Base-by-base conservation (phyloP, 805 yeast species). In the Saccharomycopsis babjevae region DNA sequence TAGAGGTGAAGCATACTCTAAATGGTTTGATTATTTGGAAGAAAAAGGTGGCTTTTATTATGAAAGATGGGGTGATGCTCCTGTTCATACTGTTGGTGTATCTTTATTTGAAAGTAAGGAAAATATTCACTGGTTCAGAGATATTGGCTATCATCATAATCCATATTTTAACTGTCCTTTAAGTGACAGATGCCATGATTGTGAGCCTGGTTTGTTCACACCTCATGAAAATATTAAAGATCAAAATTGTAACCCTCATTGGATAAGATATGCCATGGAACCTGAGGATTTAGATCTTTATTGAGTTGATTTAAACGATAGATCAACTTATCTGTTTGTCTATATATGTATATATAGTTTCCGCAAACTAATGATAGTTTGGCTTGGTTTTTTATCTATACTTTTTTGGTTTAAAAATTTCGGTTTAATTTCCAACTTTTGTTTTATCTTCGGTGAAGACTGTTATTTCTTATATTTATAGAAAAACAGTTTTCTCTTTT, bases 11-110 rank as follows among this genome's bases (percentile, higher is more conserved):
- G 82, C 90, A 0, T 90, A 89, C 68, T 74, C 77, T 43, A 72
- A 73, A 13, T 89, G 87, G 83, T 82, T 85, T 67, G 74, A 85
- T 38, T 73, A 76, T 67, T 73, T 90, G 46, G 96, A 89, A 61
- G 63, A 76, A 3, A 72, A 84, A 0, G 94, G 96, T 20, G 93
- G 93, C 3, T 89, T 89, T 68, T 90, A 88, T 71, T 90, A 90
- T 68, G 97, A 91, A 71, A 74, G 96, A 61, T 89, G 96, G 96
- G 96, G 96, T 2, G 97, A 89, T 74, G 96, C 96, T 0, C 96
- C 96, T 0, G 94, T 89, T 1, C 94, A 89, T 70, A 83, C 91
- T 2, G 68, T 90, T 54, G 96, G 93, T 0, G 72, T 89, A 40
- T 81, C 83, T 7, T 69, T 89, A 58, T 88, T 90, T 69, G 88